These are phyloP conservation scores for Striga hermonthica DNA, from an alignment of 305 asterid species.

Conservation along the genomic window DNA sequence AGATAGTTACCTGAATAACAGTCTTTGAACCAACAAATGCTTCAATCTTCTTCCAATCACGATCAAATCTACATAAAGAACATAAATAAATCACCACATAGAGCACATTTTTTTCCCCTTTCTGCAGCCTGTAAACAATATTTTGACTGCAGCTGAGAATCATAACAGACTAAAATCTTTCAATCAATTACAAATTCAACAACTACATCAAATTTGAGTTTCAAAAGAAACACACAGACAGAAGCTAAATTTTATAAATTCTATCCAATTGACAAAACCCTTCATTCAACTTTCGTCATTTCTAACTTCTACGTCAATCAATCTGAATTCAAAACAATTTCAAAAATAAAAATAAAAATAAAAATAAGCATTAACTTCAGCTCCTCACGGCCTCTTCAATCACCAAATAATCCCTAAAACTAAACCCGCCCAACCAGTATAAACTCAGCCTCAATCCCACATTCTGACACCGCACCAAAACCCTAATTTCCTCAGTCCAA, in stretches of 20 bases:
- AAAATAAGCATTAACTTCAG: background rate
- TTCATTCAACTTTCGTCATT: too few species aligned
- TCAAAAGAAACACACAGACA: background rate
- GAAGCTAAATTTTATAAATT: background rate
- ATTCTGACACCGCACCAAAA: constrained; percentile 25
- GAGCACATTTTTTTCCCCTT: too few species aligned
- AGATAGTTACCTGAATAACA: constrained; percentile 72
- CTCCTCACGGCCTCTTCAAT: background rate
- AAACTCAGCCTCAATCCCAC: background rate
- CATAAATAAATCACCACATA: constrained; percentile 4
- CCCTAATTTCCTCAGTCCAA: constrained; percentile 30
- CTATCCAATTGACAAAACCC: background rate
- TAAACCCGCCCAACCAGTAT: constrained; percentile 15
- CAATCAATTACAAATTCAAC: background rate
- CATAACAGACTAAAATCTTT: background rate
- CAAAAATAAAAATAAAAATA: background rate
- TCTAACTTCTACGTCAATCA: too few species aligned
- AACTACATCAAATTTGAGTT: background rate
- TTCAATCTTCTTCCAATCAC: constrained; percentile 95
- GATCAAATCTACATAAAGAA: constrained; percentile 59
- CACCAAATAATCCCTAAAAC: constrained; percentile 29
- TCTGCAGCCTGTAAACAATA: background rate
- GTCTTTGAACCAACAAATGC: constrained; percentile 92
- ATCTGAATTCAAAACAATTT: too few species aligned
- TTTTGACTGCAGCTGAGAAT: background rate